These are phyloP conservation scores for Diaporthe eres DNA, from an alignment of 2,329 filamentous ascomycete genomes.

Conservation along the genomic window DNA sequence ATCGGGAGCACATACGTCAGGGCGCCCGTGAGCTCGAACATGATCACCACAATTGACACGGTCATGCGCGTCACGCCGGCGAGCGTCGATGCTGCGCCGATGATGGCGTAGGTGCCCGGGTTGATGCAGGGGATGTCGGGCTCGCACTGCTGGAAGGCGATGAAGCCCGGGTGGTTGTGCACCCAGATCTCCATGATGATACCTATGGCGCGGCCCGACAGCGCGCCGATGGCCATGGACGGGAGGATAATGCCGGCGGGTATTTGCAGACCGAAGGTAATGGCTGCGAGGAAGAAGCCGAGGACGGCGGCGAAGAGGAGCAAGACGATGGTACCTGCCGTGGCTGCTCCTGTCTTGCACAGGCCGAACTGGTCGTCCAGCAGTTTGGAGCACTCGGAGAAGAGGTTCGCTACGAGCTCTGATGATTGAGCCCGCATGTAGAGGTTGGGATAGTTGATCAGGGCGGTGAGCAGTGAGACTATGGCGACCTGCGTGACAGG, in stretches of 20 bases:
- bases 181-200: constrained; percentile 93
- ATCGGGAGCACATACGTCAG: constrained; percentile 97
- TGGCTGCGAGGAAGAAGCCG: constrained; percentile 85
- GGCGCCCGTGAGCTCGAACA: constrained; percentile 98
- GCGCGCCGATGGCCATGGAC: constrained; percentile 94
- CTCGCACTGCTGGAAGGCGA: constrained; percentile 84
- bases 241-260: constrained; percentile 96
- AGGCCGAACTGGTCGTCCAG: constrained; percentile 90
- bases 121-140: constrained; percentile 91
- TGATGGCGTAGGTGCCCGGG: constrained; percentile 95
- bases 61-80: constrained; percentile 96
- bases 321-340: constrained; percentile 85
- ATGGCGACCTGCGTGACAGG: constrained; percentile 85
- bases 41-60: constrained; percentile 98
- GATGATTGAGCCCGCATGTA: constrained; percentile 96
- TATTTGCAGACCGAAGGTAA: constrained; percentile 95
- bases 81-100: constrained; percentile 94
- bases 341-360: constrained; percentile 88
- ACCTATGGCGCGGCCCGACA: constrained; percentile 90
- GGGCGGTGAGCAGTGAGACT: constrained; percentile 85
- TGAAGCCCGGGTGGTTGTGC: constrained; percentile 79
- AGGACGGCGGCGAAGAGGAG: constrained; percentile 86
- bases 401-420: constrained; percentile 91
- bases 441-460: constrained; percentile 95
- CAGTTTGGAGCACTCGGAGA: constrained; percentile 88